Evolutionary conservation across 202 grass and related monocot genomes (phyloP).

Genomic region (Panicum hallii): DNA sequence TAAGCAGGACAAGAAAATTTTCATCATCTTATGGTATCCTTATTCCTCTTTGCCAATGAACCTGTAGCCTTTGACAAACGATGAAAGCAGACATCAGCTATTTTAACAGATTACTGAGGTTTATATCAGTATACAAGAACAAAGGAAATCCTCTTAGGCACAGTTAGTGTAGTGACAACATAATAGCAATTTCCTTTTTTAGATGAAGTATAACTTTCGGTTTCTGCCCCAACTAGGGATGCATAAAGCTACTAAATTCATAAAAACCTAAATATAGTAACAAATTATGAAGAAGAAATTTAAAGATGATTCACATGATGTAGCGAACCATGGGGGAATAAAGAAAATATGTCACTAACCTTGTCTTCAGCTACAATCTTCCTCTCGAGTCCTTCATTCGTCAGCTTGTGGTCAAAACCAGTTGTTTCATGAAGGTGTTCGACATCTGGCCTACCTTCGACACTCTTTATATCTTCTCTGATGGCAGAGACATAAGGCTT

Average conservation of each 20-base stretch:
- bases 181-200: no score
- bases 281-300: neutral
- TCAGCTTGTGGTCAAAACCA: neutral
- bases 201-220: neutral
- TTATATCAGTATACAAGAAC: no score
- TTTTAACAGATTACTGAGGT: no score
- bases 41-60: neutral
- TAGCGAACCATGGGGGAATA: neutral
- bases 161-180: no score
- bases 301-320: neutral
- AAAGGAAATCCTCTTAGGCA: no score
- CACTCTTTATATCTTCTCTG: neutral
- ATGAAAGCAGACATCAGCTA: neutral
- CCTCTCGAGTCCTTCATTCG: neutral
- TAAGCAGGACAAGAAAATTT: neutral
- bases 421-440: slow-evolving; percentile 12
- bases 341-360: neutral
- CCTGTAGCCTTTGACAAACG: neutral
- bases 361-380: neutral
- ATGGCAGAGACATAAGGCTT: slow-evolving; percentile 5
- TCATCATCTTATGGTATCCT: neutral
- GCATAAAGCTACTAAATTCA: neutral
- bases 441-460: neutral
- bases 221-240: neutral
- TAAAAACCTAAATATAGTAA: neutral